Conservation (phyloP, 2,329 filamentous ascomycete species). For the Elsinoe ampelina region DNA sequence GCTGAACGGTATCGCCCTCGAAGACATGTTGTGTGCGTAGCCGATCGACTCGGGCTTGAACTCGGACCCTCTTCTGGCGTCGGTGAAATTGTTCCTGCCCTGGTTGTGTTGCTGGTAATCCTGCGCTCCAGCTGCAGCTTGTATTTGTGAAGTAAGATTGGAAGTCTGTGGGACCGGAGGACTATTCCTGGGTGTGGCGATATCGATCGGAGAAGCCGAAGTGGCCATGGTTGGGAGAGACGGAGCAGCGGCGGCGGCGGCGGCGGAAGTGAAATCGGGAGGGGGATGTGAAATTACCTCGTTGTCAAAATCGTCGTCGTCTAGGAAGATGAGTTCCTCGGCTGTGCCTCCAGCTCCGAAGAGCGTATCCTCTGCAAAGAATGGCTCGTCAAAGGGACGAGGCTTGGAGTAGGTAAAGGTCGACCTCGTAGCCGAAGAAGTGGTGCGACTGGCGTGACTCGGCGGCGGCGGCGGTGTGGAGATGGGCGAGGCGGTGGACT, state of each 20-base stretch:
- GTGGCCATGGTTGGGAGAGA: slow-evolving; percentile 40
- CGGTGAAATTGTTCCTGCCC: neutral
- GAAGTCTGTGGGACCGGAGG: slow-evolving; percentile 52
- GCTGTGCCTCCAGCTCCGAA: slow-evolving; percentile 1
- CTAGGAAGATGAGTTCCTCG: slow-evolving; percentile 29
- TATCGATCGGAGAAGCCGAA: slow-evolving; percentile 50
- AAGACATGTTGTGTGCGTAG: slow-evolving; percentile 37
- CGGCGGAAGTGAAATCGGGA: neutral
- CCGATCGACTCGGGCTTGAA: slow-evolving; percentile 42
- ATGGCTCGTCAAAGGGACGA: slow-evolving; percentile 25
- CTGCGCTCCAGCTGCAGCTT: slow-evolving; percentile 33
- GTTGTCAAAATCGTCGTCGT: slow-evolving; percentile 32
- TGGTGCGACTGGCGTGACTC: slow-evolving; percentile 15
- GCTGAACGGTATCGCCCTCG: slow-evolving; percentile 52
- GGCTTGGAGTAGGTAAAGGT: slow-evolving; percentile 37
- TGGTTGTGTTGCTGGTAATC: slow-evolving; percentile 5
- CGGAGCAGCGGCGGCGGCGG: slow-evolving; percentile 11
- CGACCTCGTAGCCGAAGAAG: slow-evolving; percentile 26
- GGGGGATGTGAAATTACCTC: slow-evolving; percentile 19
- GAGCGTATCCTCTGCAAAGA: slow-evolving; percentile 15
- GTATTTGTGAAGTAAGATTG: slow-evolving; percentile 53
- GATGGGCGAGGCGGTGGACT: slow-evolving; percentile 39
- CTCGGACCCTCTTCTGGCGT: slow-evolving; percentile 24
- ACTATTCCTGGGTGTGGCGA: slow-evolving; percentile 46
- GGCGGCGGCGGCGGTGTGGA: slow-evolving; percentile 41